A percentile compares a stretch with the other conserved stretches of the same genome.
These are phyloP conservation scores for Metarhizium brunneum DNA, from an alignment of 2,329 filamentous ascomycete genomes.

Conservation along the genomic window DNA sequence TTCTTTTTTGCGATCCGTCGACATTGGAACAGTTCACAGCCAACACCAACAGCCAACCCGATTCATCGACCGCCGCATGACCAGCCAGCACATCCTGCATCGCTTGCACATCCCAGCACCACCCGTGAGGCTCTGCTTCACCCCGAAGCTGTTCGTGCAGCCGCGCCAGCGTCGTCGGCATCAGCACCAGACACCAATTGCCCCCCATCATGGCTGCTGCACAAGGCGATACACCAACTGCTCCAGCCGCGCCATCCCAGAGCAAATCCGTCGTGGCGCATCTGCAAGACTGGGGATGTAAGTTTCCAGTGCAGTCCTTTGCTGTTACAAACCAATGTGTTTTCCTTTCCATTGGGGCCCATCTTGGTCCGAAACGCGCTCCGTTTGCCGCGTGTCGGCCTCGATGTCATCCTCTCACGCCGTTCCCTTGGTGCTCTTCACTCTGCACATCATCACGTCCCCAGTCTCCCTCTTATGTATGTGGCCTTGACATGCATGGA, in stretches of 20 bases:
- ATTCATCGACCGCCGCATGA: neutral
- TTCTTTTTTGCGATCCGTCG: too few relatives aligned
- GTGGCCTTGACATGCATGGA: neutral
- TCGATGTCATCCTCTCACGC: neutral
- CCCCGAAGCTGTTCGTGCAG: neutral
- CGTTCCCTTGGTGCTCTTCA: neutral
- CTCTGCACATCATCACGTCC: neutral
- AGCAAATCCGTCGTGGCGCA: constrained; percentile 23
- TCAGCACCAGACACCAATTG: neutral
- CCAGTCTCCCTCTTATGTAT: neutral
- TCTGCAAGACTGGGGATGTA: constrained; percentile 41
- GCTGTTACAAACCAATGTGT: neutral
- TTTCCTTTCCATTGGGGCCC: too few relatives aligned
- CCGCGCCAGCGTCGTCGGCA: neutral
- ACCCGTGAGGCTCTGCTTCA: neutral
- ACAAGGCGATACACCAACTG: constrained; percentile 9
- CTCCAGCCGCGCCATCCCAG: constrained; percentile 8
- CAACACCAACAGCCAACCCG: neutral
- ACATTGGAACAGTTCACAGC: too few relatives aligned
- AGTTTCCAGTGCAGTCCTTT: constrained; percentile 15
- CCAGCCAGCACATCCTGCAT: neutral
- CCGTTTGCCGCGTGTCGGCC: neutral
- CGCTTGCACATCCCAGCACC: neutral
- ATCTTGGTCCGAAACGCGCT: neutral
- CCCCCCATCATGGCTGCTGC: constrained; percentile 19